Base-by-base conservation (phyloP, 2,329 filamentous ascomycete species). In the Phialophora macrospora region DNA sequence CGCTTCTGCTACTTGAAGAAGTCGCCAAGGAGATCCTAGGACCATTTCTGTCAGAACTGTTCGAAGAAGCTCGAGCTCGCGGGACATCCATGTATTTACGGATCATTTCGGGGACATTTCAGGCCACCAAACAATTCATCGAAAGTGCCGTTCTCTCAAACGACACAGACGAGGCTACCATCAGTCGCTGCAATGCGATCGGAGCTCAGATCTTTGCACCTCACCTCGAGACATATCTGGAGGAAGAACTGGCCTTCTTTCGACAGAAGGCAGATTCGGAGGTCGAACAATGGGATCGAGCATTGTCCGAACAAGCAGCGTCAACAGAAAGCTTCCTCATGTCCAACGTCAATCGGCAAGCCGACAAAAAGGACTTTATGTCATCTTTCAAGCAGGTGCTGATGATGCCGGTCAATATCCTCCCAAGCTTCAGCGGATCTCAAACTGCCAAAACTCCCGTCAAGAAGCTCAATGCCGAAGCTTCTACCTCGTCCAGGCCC, bases 331-430 rank as follows among this genome's bases (percentile, higher is more conserved):
- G 91, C 0, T 96, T 96, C 75, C 95, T 93, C 80, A 97, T 98
- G 94, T 90, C 90, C 26, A 97, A 93, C 75, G 88, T 98, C 74
- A 97, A 94, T 75, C 87, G 95, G 28, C 93, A 96, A 76, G 95
- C 93, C 0, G 95, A 96, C 69, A 99, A 99, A 80, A 92, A 93
- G 71, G 95, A 99, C 76, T 99, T 99, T 73, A 76, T 99, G 67
- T 95, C 89, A 54, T 97, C 93, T 0, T 99, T 99, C 83, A 97
- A 93, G 75, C 98, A 98, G 77, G 95, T 99, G 8, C 91, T 99
- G 70, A 97, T 99, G 93, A 96, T 97, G 88, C 95, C 95, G 1
- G 94, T 99, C 56, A 96, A 92, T 60, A 94, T 93, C 8, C 82
- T 98, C 3, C 91, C 92, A 1, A 88, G 85, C 55, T 86, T 92